Base-by-base conservation (phyloP, 1,139 yeast genomes). In the Hansenula lynferdii region DNA sequence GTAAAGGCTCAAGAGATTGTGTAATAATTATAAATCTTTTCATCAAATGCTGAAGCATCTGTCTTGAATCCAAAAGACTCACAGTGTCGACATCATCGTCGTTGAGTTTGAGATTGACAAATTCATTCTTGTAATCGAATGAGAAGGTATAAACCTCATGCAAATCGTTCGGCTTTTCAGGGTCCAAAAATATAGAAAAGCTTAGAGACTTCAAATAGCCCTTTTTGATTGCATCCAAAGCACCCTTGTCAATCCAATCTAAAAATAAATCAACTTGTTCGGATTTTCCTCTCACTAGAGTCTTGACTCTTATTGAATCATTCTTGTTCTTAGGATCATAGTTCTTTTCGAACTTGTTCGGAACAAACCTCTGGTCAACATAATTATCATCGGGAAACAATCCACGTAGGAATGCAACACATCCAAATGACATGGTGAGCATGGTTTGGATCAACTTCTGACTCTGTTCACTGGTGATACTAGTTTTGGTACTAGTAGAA, bases 161-260 rank as follows among this genome's bases (percentile, higher is more conserved):
- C 12, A 74, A 45, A 1, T 64, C 61, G 4, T 53, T 46, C 5
- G 76, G 73, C 1, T 58, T 47, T 3, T 49, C 41, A 22, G 66
- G 65, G 42, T 72, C 68, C 8, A 67, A 47, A 37, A 69, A 63
- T 6, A 77, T 64, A 1, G 71, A 67, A 30, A 78, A 55, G 39
- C 71, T 67, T 14, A 78, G 45, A 0, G 73, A 71, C 40, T 64
- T 60, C 26, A 79, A 51, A 40, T 64, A 68, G 19, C 67, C 61
- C 24, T 54, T 47, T 23, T 60, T 61, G 11, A 77, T 56, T 1
- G 77, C 67, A 31, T 69, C 71, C 35, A 60, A 56, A 6, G 73
- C 66, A 8, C 80, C 77, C 23, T 57, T 56, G 34, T 76, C 78
- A 22, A 78, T 51, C 78, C 81, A 76, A 39, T 68, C 64, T 18